Evolutionary conservation across 306 rosid species (phyloP).

Genomic region (Rosa persica): DNA sequence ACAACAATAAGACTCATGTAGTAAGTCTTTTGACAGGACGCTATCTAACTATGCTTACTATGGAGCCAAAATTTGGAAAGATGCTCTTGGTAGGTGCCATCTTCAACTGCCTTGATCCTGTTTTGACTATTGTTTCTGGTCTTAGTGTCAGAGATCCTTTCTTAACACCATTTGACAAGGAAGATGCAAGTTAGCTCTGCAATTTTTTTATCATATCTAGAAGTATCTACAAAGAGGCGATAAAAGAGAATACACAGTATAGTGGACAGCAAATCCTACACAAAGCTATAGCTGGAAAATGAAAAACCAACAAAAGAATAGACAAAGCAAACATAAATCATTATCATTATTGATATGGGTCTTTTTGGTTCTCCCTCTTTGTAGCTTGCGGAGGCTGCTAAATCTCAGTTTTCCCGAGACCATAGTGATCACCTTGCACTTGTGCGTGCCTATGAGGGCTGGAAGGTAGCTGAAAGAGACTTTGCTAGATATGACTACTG

Average conservation of each 20-base stretch:
- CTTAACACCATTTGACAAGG: slow-evolving; percentile 78
- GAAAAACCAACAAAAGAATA: not conserved
- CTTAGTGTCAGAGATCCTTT: slow-evolving; percentile 98
- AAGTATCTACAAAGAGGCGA: not conserved
- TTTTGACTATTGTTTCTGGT: slow-evolving; percentile 86
- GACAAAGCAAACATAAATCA: not conserved
- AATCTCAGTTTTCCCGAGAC: slow-evolving; percentile 70
- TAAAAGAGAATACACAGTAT: not conserved
- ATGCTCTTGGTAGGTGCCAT: slow-evolving; percentile 86
- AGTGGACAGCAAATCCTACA: not conserved
- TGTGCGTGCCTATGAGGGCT: slow-evolving; percentile 79
- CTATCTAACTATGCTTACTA: slow-evolving; percentile 75
- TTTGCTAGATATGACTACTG: slow-evolving; percentile 80
- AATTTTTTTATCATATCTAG: too few relatives aligned
- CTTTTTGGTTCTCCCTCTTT: slow-evolving; percentile 14
- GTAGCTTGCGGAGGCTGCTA: slow-evolving; percentile 97
- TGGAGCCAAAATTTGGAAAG: slow-evolving; percentile 98
- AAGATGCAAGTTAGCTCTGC: too few relatives aligned
- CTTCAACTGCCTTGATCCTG: slow-evolving; percentile 90
- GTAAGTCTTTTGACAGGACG: slow-evolving; percentile 61
- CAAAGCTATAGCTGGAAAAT: not conserved
- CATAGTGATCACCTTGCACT: slow-evolving; percentile 94
- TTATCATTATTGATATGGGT: slow-evolving; percentile 5
- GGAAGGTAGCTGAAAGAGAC: slow-evolving; percentile 83
- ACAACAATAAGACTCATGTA: slow-evolving; percentile 11